phyloP scores from a whole-genome alignment of 2,329 filamentous ascomycete species.

The Alternaria viburni region DNA sequence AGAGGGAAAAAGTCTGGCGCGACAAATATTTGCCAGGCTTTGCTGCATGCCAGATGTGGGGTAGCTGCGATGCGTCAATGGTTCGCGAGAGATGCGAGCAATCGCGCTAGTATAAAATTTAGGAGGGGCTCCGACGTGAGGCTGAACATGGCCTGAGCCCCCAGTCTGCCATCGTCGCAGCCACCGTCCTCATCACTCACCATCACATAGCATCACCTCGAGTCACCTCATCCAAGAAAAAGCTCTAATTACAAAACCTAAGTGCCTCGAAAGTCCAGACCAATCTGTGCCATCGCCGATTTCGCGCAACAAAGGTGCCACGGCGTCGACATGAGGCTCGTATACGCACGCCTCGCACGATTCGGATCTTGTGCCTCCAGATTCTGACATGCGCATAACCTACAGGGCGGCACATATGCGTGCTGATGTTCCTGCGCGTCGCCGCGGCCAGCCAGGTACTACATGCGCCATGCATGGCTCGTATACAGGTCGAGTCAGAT shows the following conservation, averaged over 20 bases:
- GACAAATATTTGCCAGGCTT: slow-evolving; percentile 20
- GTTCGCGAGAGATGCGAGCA: slow-evolving; percentile 15
- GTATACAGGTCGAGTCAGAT: slow-evolving; percentile 6
- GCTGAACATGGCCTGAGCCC: not conserved
- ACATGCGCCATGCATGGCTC: not conserved
- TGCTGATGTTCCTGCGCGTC: slow-evolving; percentile 7
- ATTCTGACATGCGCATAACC: slow-evolving; percentile 13
- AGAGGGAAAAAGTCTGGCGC: slow-evolving; percentile 36
- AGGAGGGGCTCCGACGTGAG: slow-evolving; percentile 24
- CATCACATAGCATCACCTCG: not conserved
- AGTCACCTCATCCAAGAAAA: not conserved
- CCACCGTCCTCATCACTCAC: not conserved
- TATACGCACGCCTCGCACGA: slow-evolving; percentile 3
- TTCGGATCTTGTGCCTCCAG: not conserved
- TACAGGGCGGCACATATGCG: not conserved
- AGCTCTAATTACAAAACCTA: not conserved
- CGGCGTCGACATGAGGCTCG: slow-evolving; percentile 5
- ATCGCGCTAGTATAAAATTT: slow-evolving; percentile 35
- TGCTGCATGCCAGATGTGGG: slow-evolving; percentile 39
- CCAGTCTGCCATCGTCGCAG: not conserved
- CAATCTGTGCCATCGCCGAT: not conserved
- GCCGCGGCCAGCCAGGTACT: slow-evolving; percentile 4
- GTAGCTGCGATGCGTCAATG: slow-evolving; percentile 36
- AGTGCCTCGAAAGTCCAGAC: not conserved
- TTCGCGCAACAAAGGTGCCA: slow-evolving; percentile 12